Conservation (phyloP, 1,284 basidiomycete genomes). For the Marasmius oreades region DNA sequence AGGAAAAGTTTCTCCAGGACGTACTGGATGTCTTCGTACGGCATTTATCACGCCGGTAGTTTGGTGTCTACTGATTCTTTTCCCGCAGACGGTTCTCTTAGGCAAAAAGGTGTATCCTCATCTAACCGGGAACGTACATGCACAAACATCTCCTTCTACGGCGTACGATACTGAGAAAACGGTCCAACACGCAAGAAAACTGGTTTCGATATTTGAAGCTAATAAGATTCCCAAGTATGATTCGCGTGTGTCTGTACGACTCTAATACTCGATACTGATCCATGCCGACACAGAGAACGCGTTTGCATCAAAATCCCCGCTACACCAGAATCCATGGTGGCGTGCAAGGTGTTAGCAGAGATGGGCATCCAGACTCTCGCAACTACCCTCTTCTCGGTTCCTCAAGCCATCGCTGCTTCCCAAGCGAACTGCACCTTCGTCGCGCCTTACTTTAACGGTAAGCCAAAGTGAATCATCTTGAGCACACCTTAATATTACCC, state of each 20-base stretch:
- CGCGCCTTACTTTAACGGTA: constrained; percentile 50
- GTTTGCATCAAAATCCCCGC: constrained; percentile 52
- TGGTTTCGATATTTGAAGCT: constrained; percentile 39
- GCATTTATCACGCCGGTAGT: constrained; percentile 1
- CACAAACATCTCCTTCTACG: constrained; percentile 40
- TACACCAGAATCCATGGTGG: constrained; percentile 42
- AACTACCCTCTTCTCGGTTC: constrained; percentile 44
- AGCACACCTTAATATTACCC: background rate
- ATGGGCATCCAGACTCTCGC: constrained; percentile 43
- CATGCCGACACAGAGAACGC: constrained; percentile 28
- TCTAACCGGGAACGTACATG: constrained; percentile 43
- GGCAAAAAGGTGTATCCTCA: constrained; percentile 43
- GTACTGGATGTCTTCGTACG: constrained; percentile 40
- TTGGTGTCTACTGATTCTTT: background rate
- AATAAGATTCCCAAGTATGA: constrained; percentile 41
- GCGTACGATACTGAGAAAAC: constrained; percentile 43
- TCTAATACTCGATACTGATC: background rate
- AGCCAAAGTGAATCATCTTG: constrained; percentile 2
- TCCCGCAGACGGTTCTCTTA: constrained; percentile 38
- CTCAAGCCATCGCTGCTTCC: constrained; percentile 43
- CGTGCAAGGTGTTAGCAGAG: constrained; percentile 38
- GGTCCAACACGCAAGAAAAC: constrained; percentile 40
- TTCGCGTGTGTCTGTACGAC: background rate
- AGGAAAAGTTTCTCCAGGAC: constrained; percentile 31
- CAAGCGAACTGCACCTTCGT: constrained; percentile 47